Conservation (phyloP, 495 filamentous ascomycete genomes). For the Penicillium samsonianum region DNA sequence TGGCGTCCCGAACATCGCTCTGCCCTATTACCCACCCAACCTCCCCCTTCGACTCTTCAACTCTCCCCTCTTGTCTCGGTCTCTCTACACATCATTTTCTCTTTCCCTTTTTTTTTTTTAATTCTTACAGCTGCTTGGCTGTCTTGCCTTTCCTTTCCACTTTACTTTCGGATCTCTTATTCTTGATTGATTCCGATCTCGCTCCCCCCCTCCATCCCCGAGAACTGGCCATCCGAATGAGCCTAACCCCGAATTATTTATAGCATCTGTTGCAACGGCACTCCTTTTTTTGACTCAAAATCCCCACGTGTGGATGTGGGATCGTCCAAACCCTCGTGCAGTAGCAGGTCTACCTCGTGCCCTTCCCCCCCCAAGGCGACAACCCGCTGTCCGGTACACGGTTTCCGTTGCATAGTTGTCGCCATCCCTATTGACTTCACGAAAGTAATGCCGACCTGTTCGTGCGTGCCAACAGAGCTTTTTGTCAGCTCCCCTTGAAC, state of each 20-base stretch:
- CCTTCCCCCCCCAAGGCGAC: slow-evolving; percentile 8
- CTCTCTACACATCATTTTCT: slow-evolving; percentile 16
- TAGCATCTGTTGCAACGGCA: slow-evolving; percentile 22
- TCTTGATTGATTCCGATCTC: slow-evolving; percentile 20
- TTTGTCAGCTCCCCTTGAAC: slow-evolving; percentile 34
- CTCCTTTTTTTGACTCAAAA: slow-evolving; percentile 17
- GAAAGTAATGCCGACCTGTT: slow-evolving; percentile 44
- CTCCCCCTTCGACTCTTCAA: slow-evolving; percentile 18
- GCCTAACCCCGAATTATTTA: slow-evolving; percentile 25
- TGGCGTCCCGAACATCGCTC: slow-evolving; percentile 30
- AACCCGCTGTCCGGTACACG: slow-evolving; percentile 42
- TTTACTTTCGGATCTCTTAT: slow-evolving; percentile 20
- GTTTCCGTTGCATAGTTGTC: slow-evolving; percentile 14
- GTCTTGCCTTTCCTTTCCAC: slow-evolving; percentile 18
- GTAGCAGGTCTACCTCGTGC: slow-evolving; percentile 38
- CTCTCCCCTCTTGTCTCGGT: slow-evolving; percentile 12
- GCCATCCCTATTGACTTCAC: slow-evolving; percentile 11
- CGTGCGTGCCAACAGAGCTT: slow-evolving; percentile 34
- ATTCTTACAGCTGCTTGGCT: background rate
- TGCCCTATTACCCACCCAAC: slow-evolving; percentile 26
- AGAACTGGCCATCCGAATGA: slow-evolving; percentile 12
- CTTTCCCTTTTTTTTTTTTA: slow-evolving; percentile 17
- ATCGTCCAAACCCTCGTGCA: slow-evolving; percentile 35
- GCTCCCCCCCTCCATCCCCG: slow-evolving; percentile 17
- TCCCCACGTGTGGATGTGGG: slow-evolving; percentile 27